Base-by-base conservation (phyloP, 768 basidiomycete species). In the Trametes villosa region DNA sequence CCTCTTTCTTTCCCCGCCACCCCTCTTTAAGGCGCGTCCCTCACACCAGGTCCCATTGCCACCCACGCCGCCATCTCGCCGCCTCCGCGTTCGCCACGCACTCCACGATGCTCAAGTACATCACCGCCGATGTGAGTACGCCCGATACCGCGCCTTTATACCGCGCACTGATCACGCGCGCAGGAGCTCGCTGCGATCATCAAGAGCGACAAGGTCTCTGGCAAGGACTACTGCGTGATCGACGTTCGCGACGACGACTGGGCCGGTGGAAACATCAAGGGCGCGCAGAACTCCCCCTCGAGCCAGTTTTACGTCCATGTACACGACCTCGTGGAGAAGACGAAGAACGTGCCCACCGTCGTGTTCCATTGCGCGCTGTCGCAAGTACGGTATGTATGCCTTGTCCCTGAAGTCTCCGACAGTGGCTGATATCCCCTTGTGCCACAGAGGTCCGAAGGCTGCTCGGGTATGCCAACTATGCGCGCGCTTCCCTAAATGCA, bases 181-280 rank as follows among this genome's bases (percentile, higher is more conserved):
- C 70, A 93, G 91, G 85, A 89, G 69, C 84, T 94, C 47, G 86
- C 86, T 20, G 73, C 75, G 30, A 72, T 91, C 60, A 86, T 93
- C 65, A 92, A 87, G 73, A 84, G 82, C 68, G 81, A 79, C 57
- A 86, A 86, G 67, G 74, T 77, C 31, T 75, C 83, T 9, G 74
- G 77, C 67, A 83, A 84, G 70, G 90, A 93, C 70, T 94, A 86
- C 70, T 72, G 88, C 30, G 81, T 94, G 44, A 82, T 94, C 40
- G 92, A 94, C 71, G 92, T 94, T 31, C 86, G 92, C n/a, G 92
- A 92, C 71, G 83, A 87, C 57, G 92, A 94, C 65, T 90, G 80
- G 73, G 77, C 70, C 12, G 92, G 92, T 65, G 92, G 92, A 36
- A 88, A 94, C 70, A 91, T 94, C 71, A 85, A 81, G 65, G 80